A percentile compares a stretch with the other conserved stretches of the same genome.
phyloP scores from a whole-genome alignment of 345 rosid genomes.

The Eucalyptus brandiana region DNA sequence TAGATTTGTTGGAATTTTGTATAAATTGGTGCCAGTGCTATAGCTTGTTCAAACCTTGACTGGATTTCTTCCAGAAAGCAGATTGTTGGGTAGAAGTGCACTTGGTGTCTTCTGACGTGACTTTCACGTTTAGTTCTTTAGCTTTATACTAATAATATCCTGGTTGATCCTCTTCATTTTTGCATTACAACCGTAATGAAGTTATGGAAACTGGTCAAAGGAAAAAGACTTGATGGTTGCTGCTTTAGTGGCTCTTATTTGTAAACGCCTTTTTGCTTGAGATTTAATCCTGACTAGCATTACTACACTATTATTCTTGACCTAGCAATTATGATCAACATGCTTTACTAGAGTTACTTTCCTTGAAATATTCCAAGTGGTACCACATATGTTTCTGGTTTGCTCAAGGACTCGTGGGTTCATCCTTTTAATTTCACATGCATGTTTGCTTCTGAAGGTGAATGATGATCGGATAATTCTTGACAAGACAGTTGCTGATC shows the following conservation, averaged over 20 bases:
- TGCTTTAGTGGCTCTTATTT: background rate
- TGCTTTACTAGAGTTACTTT: too few species aligned
- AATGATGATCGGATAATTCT: constrained; percentile 67
- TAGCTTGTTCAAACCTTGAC: background rate
- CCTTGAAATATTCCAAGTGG: too few species aligned
- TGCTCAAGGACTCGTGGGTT: background rate
- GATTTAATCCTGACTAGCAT: background rate
- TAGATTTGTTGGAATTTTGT: background rate
- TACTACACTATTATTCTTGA: background rate
- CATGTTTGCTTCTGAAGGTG: constrained; percentile 24
- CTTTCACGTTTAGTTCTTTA: background rate
- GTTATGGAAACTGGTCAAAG: background rate
- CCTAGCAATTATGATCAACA: background rate
- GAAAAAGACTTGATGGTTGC: background rate
- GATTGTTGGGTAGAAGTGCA: background rate
- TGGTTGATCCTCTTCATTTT: background rate
- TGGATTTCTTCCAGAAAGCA: background rate
- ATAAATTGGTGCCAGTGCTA: background rate
- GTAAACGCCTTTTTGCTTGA: background rate
- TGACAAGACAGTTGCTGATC: constrained; percentile 84
- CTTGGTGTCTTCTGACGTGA: background rate
- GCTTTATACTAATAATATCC: background rate
- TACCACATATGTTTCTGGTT: too few species aligned
- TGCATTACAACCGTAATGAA: background rate
- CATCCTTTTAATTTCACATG: background rate